Percentiles rank a stretch among this genome's conserved stretches.
Evolutionary conservation across 2,329 filamentous ascomycete species (phyloP).

Genomic region (Penicillium sp.): DNA sequence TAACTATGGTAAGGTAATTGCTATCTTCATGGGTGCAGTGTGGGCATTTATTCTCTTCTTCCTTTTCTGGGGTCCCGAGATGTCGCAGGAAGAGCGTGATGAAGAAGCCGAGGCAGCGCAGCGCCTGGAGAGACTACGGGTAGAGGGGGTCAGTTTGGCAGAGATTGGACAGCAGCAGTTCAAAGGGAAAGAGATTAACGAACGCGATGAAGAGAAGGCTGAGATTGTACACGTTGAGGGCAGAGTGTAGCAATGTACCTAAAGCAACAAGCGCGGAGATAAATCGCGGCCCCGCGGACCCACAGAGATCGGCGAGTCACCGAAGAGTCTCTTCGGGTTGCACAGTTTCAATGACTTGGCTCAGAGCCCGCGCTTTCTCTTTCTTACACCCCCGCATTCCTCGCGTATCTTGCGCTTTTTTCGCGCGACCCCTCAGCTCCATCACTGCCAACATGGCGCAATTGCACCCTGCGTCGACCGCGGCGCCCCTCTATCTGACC

Average conservation of each 20-base stretch:
- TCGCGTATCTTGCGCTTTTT: not conserved
- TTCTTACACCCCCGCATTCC: not conserved
- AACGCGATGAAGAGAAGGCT: constrained; percentile 2
- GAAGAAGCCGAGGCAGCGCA: constrained; percentile 23
- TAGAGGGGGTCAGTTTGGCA: constrained; percentile 17
- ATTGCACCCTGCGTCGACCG: constrained; percentile 22
- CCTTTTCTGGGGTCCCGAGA: constrained; percentile 33
- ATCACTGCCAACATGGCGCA: constrained; percentile 11
- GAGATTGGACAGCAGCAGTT: constrained; percentile 19
- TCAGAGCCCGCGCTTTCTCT: not conserved
- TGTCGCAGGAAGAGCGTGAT: constrained; percentile 27
- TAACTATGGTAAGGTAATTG: constrained; percentile 44
- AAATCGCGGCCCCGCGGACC: not conserved
- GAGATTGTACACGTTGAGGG: constrained; percentile 2
- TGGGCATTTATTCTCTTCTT: constrained; percentile 34
- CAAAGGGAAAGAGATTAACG: constrained; percentile 3
- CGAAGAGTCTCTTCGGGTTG: constrained; percentile 20
- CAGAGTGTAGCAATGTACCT: not conserved
- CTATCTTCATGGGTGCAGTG: constrained; percentile 29
- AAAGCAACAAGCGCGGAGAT: not conserved
- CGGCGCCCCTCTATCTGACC: constrained; percentile 62
- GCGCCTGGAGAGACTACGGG: constrained; percentile 21
- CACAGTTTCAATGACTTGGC: constrained; percentile 3
- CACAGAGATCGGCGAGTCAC: constrained; percentile 20
- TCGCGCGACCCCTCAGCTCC: not conserved